These are phyloP conservation scores for Salix suchowensis DNA, from an alignment of 345 rosid genomes.

Conservation along the genomic window DNA sequence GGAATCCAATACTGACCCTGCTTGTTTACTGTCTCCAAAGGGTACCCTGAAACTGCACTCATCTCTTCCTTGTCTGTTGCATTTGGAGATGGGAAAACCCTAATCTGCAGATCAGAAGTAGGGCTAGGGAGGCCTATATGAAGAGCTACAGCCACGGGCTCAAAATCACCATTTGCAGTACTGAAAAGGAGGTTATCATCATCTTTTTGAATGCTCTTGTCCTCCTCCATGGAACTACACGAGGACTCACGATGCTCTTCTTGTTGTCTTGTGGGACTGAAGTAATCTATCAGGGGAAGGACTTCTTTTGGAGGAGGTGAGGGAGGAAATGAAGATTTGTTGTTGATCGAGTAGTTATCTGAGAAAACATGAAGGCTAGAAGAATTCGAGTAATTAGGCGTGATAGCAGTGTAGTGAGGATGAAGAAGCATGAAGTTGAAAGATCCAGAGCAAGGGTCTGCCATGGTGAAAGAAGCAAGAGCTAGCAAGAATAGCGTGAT, in stretches of 20 bases:
- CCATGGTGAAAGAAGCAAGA: constrained; percentile 20
- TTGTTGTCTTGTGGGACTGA: constrained; percentile 26
- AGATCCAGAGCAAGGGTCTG: constrained; percentile 38
- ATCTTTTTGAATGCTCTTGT: constrained; percentile 4
- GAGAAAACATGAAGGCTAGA: not conserved
- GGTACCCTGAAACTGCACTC: constrained; percentile 20
- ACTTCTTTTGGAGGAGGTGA: constrained; percentile 25
- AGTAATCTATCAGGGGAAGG: constrained; percentile 40
- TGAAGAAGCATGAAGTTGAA: constrained; percentile 35
- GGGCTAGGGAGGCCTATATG: constrained; percentile 45
- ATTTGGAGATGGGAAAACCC: constrained; percentile 14
- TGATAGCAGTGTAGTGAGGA: constrained; percentile 15
- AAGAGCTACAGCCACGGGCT: constrained; percentile 26
- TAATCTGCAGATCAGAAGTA: constrained; percentile 14
- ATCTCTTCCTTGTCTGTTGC: constrained; percentile 7
- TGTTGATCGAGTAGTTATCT: not conserved
- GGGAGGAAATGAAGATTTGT: constrained; percentile 1
- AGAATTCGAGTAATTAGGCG: not conserved
- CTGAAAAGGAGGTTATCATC: not conserved
- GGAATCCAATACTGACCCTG: constrained; percentile 64
- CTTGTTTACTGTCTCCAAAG: constrained; percentile 19
- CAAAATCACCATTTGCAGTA: not conserved
- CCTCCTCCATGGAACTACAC: constrained; percentile 23
- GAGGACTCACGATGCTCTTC: constrained; percentile 20
- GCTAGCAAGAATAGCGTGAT: not conserved